A percentile compares a stretch with the other conserved stretches of the same genome.
phyloP scores from a whole-genome alignment of 495 filamentous ascomycete genomes.

The Xylaria grammica region DNA sequence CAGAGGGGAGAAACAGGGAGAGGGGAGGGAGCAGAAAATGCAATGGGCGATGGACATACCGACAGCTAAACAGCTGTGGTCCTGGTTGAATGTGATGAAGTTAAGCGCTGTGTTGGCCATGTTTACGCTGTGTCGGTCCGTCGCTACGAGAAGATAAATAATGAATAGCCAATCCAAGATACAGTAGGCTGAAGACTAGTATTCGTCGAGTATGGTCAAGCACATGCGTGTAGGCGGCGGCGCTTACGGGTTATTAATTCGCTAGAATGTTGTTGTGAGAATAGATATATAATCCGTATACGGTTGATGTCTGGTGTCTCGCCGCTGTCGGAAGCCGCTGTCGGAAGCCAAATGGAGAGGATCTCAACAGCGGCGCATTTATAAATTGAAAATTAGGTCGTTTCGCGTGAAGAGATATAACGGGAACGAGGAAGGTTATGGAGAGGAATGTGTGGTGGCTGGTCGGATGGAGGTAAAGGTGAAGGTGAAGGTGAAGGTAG shows the following conservation, averaged over 20 bases:
- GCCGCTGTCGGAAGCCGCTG: conserved; percentile 25
- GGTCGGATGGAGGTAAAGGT: neutral
- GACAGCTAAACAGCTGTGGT: conserved; percentile 94
- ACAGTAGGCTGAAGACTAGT: no score
- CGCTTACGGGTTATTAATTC: neutral
- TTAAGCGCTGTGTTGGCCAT: conserved; percentile 75
- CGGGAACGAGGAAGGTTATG: neutral
- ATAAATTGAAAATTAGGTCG: neutral
- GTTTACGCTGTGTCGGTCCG: conserved; percentile 5
- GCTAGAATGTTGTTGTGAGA: no score
- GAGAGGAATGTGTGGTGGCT: conserved; percentile 11
- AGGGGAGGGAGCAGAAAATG: neutral
- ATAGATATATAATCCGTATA: neutral
- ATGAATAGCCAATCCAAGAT: neutral
- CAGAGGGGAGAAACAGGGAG: neutral
- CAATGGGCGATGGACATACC: conserved; percentile 57
- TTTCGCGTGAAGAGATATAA: neutral
- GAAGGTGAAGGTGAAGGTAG: neutral
- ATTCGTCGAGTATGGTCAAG: no score
- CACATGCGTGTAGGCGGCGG: no score
- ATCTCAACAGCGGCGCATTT: conserved; percentile 27
- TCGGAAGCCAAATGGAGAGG: conserved; percentile 18
- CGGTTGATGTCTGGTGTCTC: neutral
- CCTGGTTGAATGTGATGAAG: conserved; percentile 98
- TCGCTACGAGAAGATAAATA: neutral